Conservation (phyloP, 169 alveolate species). For the Plasmodium billcollinsi region DNA sequence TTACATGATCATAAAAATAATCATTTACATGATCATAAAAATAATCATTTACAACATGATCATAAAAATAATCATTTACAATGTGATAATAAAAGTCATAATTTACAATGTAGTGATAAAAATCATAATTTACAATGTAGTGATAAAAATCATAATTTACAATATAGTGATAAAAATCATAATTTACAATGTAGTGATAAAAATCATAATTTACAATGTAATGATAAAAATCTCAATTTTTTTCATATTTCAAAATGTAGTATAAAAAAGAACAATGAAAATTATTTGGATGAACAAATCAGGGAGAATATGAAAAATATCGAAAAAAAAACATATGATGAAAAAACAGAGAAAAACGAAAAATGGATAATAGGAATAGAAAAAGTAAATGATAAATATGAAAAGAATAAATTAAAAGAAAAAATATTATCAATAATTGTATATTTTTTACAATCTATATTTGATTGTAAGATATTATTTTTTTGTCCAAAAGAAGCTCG, state of each 20-base stretch:
- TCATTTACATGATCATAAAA: background rate
- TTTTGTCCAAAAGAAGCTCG: conserved; percentile 77
- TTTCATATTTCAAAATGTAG: no score
- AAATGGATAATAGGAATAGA: conserved; percentile 76
- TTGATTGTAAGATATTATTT: conserved; percentile 57
- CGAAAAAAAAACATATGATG: no score
- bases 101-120: background rate
- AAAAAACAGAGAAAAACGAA: background rate
- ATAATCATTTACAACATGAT: background rate
- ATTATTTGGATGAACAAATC: no score
- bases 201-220: background rate
- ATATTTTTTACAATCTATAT: conserved; percentile 61
- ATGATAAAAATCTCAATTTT: background rate
- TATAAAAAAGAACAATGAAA: no score
- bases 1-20: background rate
- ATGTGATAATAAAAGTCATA: background rate
- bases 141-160: background rate
- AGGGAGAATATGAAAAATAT: no score
- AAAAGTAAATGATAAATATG: conserved; percentile 71
- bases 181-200: background rate
- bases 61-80: background rate
- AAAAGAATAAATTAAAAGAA: conserved; percentile 61
- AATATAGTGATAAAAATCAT: background rate
- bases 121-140: background rate
- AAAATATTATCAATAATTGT: conserved; percentile 57